Percentiles rank a stretch among this genome's conserved stretches.
Evolutionary conservation across 768 basidiomycete species (phyloP).

Genomic region (Serendipita sp.): DNA sequence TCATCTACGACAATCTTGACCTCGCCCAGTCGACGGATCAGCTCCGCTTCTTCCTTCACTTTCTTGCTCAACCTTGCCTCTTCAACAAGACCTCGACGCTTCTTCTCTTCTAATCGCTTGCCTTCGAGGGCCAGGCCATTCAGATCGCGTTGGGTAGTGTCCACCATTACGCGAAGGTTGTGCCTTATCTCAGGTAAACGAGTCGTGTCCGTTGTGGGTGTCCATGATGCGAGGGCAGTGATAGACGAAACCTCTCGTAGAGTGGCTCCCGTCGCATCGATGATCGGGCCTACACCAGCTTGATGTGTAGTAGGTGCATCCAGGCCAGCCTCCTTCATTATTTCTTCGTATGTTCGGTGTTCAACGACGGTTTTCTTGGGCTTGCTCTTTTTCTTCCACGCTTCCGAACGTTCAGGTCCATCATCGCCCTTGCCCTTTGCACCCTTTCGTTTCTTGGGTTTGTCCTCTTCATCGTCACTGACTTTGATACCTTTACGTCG

Average conservation of each 20-base stretch:
- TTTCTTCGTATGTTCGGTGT: constrained; percentile 96
- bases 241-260: constrained; percentile 79
- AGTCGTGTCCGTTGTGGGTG: constrained; percentile 70
- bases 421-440: constrained; percentile 39
- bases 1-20: constrained; percentile 62
- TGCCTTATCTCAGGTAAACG: constrained; percentile 95
- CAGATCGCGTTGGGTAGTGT: constrained; percentile 68
- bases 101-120: constrained; percentile 62
- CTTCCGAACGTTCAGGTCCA: constrained; percentile 43
- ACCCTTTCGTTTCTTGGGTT: constrained; percentile 26
- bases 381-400: constrained; percentile 63
- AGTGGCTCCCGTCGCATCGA: constrained; percentile 91
- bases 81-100: constrained; percentile 55
- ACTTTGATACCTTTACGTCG: constrained; percentile 38
- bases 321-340: constrained; percentile 72
- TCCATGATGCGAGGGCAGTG: constrained; percentile 64
- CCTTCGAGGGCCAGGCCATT: constrained; percentile 86
- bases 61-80: constrained; percentile 52
- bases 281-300: constrained; percentile 66
- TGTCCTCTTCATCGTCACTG: constrained; percentile 56
- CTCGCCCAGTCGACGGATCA: constrained; percentile 62
- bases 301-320: constrained; percentile 25
- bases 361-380: constrained; percentile 73
- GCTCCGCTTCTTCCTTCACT: constrained; percentile 59
- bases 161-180: constrained; percentile 76